phyloP scores from a whole-genome alignment of 345 rosid species.

The Passiflora organensis region DNA sequence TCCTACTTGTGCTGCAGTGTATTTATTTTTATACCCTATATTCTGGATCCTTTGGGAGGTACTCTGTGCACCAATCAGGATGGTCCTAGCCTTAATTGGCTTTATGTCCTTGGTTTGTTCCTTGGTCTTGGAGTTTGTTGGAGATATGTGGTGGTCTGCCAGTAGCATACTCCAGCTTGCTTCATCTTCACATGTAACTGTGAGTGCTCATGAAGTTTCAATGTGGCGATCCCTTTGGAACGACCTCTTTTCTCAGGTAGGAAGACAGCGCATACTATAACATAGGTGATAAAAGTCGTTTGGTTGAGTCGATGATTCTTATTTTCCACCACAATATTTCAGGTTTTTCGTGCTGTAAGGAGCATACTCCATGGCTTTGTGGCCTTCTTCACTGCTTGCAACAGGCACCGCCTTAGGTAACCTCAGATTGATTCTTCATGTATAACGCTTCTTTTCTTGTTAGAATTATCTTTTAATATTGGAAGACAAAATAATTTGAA shows the following conservation, averaged over 20 bases:
- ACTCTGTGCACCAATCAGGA: slow-evolving; percentile 58
- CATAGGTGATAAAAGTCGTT: neutral
- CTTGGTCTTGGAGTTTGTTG: slow-evolving; percentile 35
- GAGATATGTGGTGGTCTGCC: slow-evolving; percentile 49
- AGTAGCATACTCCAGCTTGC: slow-evolving; percentile 52
- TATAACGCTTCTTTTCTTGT: neutral
- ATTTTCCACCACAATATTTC: slow-evolving; percentile 27
- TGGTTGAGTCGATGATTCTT: slow-evolving; percentile 8
- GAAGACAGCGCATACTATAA: slow-evolving; percentile 6
- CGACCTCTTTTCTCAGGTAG: slow-evolving; percentile 92
- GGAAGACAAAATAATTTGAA: too few relatives aligned
- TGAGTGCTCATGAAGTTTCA: slow-evolving; percentile 60
- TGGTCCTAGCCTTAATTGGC: slow-evolving; percentile 46
- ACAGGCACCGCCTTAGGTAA: slow-evolving; percentile 97
- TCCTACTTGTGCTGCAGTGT: slow-evolving; percentile 40
- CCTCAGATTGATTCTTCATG: neutral
- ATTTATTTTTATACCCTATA: slow-evolving; percentile 49
- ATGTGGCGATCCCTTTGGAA: slow-evolving; percentile 92
- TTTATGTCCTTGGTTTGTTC: slow-evolving; percentile 40
- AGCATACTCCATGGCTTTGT: slow-evolving; percentile 84
- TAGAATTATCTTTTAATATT: neutral
- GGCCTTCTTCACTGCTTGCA: slow-evolving; percentile 85
- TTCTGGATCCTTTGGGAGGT: slow-evolving; percentile 66
- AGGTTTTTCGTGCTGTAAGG: slow-evolving; percentile 89
- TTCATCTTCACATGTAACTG: slow-evolving; percentile 58